Conservation (phyloP, 371 early-diverging fungal species). For the Actinomortierella wolfii region DNA sequence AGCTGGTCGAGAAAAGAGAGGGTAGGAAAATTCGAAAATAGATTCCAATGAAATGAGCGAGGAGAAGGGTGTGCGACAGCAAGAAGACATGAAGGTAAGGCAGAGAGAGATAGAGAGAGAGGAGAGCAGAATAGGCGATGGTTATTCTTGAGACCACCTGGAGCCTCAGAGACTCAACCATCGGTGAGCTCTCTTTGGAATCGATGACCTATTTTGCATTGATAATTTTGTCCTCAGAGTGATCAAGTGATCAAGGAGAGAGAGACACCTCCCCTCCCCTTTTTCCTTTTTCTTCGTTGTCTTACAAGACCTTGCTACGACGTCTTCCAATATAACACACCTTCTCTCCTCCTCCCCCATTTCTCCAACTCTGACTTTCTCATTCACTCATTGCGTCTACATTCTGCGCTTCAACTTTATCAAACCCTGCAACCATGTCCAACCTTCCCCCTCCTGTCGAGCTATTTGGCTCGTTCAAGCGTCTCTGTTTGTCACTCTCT, state of each 20-base stretch:
- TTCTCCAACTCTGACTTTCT: not conserved
- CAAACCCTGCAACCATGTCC: slow-evolving; percentile 8
- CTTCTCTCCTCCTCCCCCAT: not conserved
- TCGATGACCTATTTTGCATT: no score
- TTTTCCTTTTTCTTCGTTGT: no score
- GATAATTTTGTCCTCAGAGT: not conserved
- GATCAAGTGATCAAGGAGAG: not conserved
- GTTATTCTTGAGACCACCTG: no score
- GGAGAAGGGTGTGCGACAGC: no score
- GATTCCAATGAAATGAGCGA: no score
- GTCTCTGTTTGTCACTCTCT: slow-evolving; percentile 33
- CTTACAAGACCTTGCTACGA: no score
- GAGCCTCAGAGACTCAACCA: no score
- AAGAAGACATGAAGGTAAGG: not conserved
- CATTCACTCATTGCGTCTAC: not conserved
- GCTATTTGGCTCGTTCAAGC: slow-evolving; percentile 43
- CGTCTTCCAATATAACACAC: no score
- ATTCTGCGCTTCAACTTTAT: not conserved
- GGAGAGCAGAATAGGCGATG: not conserved
- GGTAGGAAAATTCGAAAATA: no score
- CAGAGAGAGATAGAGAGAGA: not conserved
- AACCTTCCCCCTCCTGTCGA: slow-evolving; percentile 22
- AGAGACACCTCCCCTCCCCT: not conserved
- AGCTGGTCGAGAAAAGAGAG: no score
- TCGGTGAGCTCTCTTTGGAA: no score